Evolutionary conservation across 2,329 filamentous ascomycete species (phyloP).

Genomic region (Pestalotiopsis sp.): DNA sequence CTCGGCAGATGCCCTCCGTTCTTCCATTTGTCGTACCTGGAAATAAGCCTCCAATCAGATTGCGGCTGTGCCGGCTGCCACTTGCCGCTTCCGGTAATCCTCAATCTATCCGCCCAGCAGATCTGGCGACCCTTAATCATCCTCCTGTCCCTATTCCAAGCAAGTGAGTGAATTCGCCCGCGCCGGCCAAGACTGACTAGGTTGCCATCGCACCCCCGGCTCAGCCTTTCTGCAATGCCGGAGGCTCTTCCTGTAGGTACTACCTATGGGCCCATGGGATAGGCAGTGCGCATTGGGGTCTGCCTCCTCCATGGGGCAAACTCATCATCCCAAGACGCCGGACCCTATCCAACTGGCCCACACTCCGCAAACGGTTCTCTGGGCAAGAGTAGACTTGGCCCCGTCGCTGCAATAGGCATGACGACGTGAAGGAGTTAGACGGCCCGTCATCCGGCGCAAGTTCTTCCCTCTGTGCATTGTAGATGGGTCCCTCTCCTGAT

Average conservation of each 20-base stretch:
- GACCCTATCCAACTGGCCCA: background rate
- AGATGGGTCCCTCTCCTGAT: background rate
- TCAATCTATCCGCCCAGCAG: constrained; percentile 14
- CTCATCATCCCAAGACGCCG: constrained; percentile 10
- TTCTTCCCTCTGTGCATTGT: background rate
- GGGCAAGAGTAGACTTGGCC: background rate
- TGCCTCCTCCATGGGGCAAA: background rate
- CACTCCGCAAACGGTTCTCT: background rate
- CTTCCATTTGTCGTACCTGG: constrained; percentile 14
- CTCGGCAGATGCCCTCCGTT: constrained; percentile 27
- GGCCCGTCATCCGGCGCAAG: constrained; percentile 14
- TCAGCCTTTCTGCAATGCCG: background rate
- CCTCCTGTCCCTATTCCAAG: background rate
- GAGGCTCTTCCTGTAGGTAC: constrained; percentile 6
- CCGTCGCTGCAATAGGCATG: background rate
- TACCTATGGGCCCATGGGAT: too few relatives aligned
- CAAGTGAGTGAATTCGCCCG: constrained; percentile 7
- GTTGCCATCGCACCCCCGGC: background rate
- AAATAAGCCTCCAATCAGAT: constrained; percentile 27
- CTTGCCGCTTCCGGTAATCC: constrained; percentile 17
- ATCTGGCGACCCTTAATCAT: constrained; percentile 16
- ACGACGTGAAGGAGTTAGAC: constrained; percentile 6
- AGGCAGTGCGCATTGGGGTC: background rate
- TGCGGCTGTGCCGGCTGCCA: background rate
- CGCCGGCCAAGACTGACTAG: background rate